phyloP scores from a whole-genome alignment of 2,329 filamentous ascomycete species.

The Colletotrichum scovillei region DNA sequence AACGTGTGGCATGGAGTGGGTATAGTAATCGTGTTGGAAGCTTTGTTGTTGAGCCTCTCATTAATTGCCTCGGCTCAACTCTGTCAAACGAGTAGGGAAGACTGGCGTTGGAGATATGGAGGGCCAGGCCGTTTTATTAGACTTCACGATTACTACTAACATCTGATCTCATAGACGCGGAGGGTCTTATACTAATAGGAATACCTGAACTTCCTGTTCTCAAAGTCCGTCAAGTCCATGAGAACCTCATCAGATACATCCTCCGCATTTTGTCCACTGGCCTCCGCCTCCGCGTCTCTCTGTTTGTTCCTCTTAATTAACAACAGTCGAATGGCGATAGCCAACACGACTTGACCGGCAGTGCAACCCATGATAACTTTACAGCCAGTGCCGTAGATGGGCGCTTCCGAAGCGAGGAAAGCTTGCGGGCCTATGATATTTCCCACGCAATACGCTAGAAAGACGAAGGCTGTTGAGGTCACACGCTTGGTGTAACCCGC shows the following conservation, averaged over 20 bases:
- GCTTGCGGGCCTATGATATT: conserved; percentile 53
- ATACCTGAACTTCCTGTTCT: conserved; percentile 39
- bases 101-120: too few species aligned
- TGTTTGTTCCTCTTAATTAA: conserved; percentile 50
- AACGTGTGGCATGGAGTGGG: too few species aligned
- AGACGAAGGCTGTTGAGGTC: conserved; percentile 57
- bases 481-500: conserved; percentile 60
- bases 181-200: neutral
- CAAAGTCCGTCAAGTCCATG: conserved; percentile 49
- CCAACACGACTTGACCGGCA: conserved; percentile 51
- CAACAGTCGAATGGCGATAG: conserved; percentile 47
- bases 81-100: too few species aligned
- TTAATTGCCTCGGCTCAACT: too few species aligned
- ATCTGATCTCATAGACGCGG: neutral
- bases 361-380: conserved; percentile 60
- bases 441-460: conserved; percentile 53
- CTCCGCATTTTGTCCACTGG: conserved; percentile 46
- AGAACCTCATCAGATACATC: conserved; percentile 43
- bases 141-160: too few species aligned
- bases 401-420: conserved; percentile 48
- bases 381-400: conserved; percentile 61
- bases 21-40: too few species aligned
- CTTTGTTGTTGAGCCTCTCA: too few species aligned
- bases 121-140: too few species aligned
- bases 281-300: conserved; percentile 45